Conservation (phyloP, 108 stramenopile genomes). For the Epithemia pelagica region DNA sequence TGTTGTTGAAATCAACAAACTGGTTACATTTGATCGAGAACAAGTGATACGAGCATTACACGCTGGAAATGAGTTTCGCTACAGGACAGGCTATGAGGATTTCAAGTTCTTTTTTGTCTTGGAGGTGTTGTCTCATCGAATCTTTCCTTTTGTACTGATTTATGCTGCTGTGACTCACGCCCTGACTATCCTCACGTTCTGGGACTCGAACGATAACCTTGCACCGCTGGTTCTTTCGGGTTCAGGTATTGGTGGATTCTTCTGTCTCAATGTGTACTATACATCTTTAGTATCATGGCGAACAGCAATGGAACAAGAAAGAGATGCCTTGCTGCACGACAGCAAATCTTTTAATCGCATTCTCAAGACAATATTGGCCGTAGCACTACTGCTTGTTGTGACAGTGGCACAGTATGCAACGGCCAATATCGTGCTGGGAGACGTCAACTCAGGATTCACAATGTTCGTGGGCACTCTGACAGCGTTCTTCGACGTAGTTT, state of each 20-base stretch:
- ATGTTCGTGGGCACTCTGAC: constrained; percentile 43
- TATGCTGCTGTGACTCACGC: constrained; percentile 38
- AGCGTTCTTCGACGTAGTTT: constrained; percentile 38
- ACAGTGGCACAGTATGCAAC: constrained; percentile 32
- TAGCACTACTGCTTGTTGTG: constrained; percentile 31
- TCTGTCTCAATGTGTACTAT: constrained; percentile 55
- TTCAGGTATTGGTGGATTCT: constrained; percentile 42
- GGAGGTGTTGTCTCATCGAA: constrained; percentile 37
- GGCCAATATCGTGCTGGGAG: constrained; percentile 17
- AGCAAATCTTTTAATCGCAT: constrained; percentile 46
- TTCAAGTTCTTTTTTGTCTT: constrained; percentile 57
- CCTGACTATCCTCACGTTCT: constrained; percentile 42
- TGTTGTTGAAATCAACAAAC: constrained; percentile 43
- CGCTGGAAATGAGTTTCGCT: constrained; percentile 41
- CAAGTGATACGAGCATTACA: constrained; percentile 40
- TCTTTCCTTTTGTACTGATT: constrained; percentile 23
- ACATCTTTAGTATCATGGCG: constrained; percentile 51
- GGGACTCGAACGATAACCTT: constrained; percentile 37
- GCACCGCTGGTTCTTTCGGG: constrained; percentile 43
- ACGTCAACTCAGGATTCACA: constrained; percentile 28
- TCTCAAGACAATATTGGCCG: constrained; percentile 34
- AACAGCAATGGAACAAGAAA: constrained; percentile 50
- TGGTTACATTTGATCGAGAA: constrained; percentile 37
- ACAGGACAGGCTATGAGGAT: constrained; percentile 26
- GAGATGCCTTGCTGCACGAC: constrained; percentile 54